A percentile compares a stretch with the other conserved stretches of the same genome.
Conservation (phyloP, 1,139 yeast species). For the Zhuliangozyma parablackwelliae region DNA sequence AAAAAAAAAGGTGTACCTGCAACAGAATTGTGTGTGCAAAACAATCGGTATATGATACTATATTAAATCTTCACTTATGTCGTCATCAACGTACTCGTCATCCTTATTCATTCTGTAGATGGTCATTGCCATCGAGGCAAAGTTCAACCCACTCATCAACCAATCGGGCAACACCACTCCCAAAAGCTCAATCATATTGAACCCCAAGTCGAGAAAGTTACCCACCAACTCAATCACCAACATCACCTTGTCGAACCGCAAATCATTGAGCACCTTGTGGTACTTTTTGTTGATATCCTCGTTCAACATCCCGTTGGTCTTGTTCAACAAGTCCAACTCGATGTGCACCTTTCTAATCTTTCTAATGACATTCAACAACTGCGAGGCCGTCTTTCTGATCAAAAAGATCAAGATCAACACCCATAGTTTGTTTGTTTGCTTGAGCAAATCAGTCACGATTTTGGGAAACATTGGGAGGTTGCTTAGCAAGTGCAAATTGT, state of each 20-base stretch:
- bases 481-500: constrained; percentile 42
- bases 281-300: constrained; percentile 30
- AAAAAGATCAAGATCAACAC: constrained; percentile 39
- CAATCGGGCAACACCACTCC: constrained; percentile 38
- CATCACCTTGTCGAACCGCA: constrained; percentile 44
- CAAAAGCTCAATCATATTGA: constrained; percentile 39
- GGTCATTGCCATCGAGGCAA: constrained; percentile 47
- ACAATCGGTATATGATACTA: no score
- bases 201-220: constrained; percentile 38
- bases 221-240: constrained; percentile 40
- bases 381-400: constrained; percentile 41
- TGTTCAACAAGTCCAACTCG: constrained; percentile 32
- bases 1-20: not conserved
- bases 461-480: constrained; percentile 44
- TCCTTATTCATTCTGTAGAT: constrained; percentile 50
- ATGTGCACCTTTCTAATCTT: constrained; percentile 36
- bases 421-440: constrained; percentile 46
- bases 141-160: constrained; percentile 41
- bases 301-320: constrained; percentile 23
- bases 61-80: constrained; percentile 41
- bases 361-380: constrained; percentile 36
- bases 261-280: constrained; percentile 39
- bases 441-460: constrained; percentile 24
- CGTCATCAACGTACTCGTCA: constrained; percentile 47
- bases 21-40: no score